phyloP scores from a whole-genome alignment of 805 yeast species.

The Candida endomychidarum region DNA sequence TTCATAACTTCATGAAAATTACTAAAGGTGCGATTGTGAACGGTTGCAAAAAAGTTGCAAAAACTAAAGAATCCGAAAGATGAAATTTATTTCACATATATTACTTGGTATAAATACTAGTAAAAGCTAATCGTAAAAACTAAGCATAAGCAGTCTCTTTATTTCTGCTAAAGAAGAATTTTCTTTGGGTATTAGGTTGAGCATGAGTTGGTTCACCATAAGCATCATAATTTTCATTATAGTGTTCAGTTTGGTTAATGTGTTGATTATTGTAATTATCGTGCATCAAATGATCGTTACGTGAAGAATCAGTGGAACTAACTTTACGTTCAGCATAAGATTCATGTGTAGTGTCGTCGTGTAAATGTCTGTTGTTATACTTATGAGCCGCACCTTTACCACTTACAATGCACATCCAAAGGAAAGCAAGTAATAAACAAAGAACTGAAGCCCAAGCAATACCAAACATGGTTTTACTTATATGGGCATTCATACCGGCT shows the following conservation, averaged over 20 bases:
- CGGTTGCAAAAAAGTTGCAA: too few species aligned
- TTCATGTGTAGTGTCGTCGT: conserved; percentile 12
- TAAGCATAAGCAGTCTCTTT: conserved; percentile 1
- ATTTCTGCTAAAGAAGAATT: conserved; percentile 8
- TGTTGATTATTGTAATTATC: conserved; percentile 10
- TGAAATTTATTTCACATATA: background rate
- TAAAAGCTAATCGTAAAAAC: too few species aligned
- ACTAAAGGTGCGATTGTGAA: too few species aligned
- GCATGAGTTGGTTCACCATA: background rate
- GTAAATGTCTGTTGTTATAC: conserved; percentile 3
- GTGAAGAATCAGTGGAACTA: conserved; percentile 13
- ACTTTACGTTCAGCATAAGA: conserved; percentile 13
- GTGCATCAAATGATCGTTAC: conserved; percentile 6
- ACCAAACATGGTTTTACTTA: conserved; percentile 55
- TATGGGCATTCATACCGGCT: conserved; percentile 38
- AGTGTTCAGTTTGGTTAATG: background rate
- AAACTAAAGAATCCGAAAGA: background rate
- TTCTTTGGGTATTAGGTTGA: conserved; percentile 7
- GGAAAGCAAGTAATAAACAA: conserved; percentile 15
- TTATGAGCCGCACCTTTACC: conserved; percentile 15
- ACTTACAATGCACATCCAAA: conserved; percentile 16
- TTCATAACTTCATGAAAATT: too few species aligned
- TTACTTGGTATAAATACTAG: too few species aligned
- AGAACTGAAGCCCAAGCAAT: conserved; percentile 53
- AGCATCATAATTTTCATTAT: conserved; percentile 2